Percentiles rank a stretch among this genome's conserved stretches.
Evolutionary conservation across 345 rosid genomes (phyloP).

Genomic region (Eutrema japonicum): DNA sequence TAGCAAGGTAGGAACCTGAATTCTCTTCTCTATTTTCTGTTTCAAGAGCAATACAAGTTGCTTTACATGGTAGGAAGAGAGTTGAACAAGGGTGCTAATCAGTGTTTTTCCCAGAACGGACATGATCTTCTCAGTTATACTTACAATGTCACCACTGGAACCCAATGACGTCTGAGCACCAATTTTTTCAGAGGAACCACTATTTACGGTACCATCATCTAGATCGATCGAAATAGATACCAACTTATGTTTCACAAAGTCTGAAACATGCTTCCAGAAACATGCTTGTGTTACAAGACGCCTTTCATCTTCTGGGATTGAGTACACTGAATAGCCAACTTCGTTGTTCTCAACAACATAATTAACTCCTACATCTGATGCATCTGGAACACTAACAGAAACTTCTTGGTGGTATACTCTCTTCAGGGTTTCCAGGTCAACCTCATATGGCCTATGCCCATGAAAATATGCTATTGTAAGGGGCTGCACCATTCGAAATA

Average conservation of each 20-base stretch:
- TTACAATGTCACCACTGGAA: conserved; percentile 44
- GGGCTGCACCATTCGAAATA: conserved; percentile 69
- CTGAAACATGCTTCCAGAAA: conserved; percentile 77
- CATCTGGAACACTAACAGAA: conserved; percentile 39
- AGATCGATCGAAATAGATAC: conserved; percentile 44
- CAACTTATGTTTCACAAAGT: conserved; percentile 65
- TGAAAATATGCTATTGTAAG: conserved; percentile 52
- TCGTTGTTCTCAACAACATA: conserved; percentile 40
- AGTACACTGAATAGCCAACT: conserved; percentile 44
- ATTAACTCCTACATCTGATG: conserved; percentile 37
- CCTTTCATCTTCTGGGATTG: conserved; percentile 81
- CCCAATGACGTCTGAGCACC: conserved; percentile 45
- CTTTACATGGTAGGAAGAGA: conserved; percentile 74
- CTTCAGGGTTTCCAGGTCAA: conserved; percentile 63
- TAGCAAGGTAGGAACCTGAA: conserved; percentile 52
- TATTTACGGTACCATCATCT: conserved; percentile 48
- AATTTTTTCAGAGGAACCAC: conserved; percentile 41
- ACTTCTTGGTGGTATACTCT: conserved; percentile 44
- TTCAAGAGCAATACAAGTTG: conserved; percentile 58
- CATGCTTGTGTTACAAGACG: conserved; percentile 65
- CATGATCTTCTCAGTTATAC: conserved; percentile 48
- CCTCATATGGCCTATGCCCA: conserved; percentile 70
- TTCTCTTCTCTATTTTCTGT: conserved; percentile 60
- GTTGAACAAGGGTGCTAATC: conserved; percentile 50
- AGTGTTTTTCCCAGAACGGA: conserved; percentile 55